Percentiles rank a stretch among this genome's conserved stretches.
These are phyloP conservation scores for Arthrinium phaeospermum DNA, from an alignment of 2,329 filamentous ascomycete genomes.

Conservation along the genomic window DNA sequence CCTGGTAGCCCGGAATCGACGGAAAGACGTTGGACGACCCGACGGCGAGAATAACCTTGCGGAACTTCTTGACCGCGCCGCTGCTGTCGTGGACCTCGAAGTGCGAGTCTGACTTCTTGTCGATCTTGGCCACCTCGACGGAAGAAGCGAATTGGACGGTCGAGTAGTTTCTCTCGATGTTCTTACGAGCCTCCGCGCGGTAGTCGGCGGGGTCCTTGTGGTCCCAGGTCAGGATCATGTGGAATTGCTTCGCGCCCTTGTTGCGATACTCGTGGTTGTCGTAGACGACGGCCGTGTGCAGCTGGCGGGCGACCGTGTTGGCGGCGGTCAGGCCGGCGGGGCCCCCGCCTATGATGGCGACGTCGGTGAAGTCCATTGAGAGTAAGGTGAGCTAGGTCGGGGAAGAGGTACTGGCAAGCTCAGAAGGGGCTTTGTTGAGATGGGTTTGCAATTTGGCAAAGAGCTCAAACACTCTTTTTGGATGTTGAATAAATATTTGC, in stretches of 20 bases:
- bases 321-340: conserved; percentile 32
- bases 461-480: neutral
- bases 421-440: too few relatives aligned
- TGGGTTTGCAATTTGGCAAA: too few relatives aligned
- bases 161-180: neutral
- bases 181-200: neutral
- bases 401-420: too few relatives aligned
- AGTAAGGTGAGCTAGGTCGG: too few relatives aligned
- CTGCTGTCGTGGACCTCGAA: neutral
- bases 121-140: neutral
- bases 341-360: conserved; percentile 31
- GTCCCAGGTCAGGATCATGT: conserved; percentile 38
- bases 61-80: neutral
- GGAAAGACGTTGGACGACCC: neutral
- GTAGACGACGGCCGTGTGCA: conserved; percentile 45
- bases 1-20: neutral
- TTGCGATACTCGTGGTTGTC: conserved; percentile 49
- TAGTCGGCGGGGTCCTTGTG: neutral
- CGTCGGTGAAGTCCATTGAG: conserved; percentile 22
- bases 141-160: neutral
- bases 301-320: conserved; percentile 39
- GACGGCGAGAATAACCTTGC: neutral
- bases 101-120: neutral
- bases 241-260: conserved; percentile 46
- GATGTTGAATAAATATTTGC: neutral